These are phyloP conservation scores for Knoxdaviesia capensis DNA, from an alignment of 2,329 filamentous ascomycete genomes.

Conservation along the genomic window DNA sequence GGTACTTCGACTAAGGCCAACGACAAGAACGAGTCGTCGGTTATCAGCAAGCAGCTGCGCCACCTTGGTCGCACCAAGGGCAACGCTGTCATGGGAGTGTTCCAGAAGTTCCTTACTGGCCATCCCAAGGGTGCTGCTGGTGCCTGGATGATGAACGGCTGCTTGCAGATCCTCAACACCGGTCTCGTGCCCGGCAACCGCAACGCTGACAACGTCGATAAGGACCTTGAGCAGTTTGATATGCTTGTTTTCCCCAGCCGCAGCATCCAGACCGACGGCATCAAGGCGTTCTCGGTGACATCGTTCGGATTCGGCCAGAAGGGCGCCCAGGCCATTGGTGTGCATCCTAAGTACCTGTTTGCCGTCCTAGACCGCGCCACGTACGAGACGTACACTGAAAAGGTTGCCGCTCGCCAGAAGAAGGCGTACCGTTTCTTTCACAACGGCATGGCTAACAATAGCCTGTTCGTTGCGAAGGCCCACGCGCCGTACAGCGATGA, in stretches of 20 bases:
- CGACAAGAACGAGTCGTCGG: conserved; percentile 98
- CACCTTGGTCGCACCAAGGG: conserved; percentile 93
- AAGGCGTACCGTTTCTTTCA: conserved; percentile 98
- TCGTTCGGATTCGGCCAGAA: conserved; percentile 99
- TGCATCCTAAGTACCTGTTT: conserved; percentile 90
- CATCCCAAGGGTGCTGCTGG: conserved; percentile 98
- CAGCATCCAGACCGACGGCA: conserved; percentile 86
- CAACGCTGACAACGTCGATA: conserved; percentile 93
- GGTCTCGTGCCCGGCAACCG: conserved; percentile 92
- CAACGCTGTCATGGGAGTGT: conserved; percentile 88
- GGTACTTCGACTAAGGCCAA: conserved; percentile 97
- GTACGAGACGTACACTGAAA: conserved; percentile 64
- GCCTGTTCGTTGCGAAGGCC: conserved; percentile 86
- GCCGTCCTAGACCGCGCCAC: conserved; percentile 78
- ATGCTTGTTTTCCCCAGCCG: conserved; percentile 94
- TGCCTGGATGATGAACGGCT: conserved; percentile 99
- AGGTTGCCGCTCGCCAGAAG: conserved; percentile 89
- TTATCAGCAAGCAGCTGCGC: conserved; percentile 87
- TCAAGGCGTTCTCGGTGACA: conserved; percentile 97
- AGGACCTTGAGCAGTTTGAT: conserved; percentile 93
- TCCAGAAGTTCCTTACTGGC: conserved; percentile 98
- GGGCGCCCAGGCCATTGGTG: conserved; percentile 89
- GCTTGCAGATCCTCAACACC: conserved; percentile 82
- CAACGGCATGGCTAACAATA: conserved; percentile 95
- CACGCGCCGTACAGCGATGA: conserved; percentile 78